Percentiles rank a stretch among this genome's conserved stretches.
These are phyloP conservation scores for Colletotrichum orchidophilum DNA, from an alignment of 2,329 filamentous ascomycete species.

Conservation along the genomic window DNA sequence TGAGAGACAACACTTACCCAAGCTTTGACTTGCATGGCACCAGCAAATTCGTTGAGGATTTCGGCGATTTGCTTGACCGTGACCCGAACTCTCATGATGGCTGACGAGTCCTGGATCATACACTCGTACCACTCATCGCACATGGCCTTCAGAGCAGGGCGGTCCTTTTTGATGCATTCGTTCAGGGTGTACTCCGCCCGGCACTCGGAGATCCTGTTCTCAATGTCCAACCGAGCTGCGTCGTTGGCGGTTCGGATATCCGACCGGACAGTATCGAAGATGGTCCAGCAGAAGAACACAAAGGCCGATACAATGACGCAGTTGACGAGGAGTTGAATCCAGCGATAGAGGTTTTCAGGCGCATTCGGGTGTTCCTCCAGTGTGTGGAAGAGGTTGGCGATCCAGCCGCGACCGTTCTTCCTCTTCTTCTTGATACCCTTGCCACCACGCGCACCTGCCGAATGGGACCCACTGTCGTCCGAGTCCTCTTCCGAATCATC, in stretches of 20 bases:
- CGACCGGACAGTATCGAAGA: conserved; percentile 74
- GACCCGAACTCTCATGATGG: conserved; percentile 81
- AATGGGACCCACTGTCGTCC: conserved; percentile 51
- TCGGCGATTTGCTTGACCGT: conserved; percentile 89
- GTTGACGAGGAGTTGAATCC: conserved; percentile 71
- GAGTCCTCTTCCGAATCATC: conserved; percentile 60
- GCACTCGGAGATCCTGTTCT: conserved; percentile 79
- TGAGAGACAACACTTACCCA: conserved; percentile 52
- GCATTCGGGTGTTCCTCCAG: conserved; percentile 67
- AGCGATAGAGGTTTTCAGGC: conserved; percentile 67
- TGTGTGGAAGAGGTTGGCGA: conserved; percentile 56
- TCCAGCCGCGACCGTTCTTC: conserved; percentile 43
- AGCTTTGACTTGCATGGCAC: conserved; percentile 86
- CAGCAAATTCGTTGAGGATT: conserved; percentile 93
- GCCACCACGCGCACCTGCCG: conserved; percentile 15
- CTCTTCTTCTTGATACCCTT: conserved; percentile 33
- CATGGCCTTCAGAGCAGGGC: conserved; percentile 76
- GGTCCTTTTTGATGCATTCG: conserved; percentile 70
- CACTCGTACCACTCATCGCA: conserved; percentile 88
- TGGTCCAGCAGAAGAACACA: conserved; percentile 71
- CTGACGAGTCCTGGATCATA: conserved; percentile 84
- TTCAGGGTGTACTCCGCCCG: conserved; percentile 79
- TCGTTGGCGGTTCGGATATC: conserved; percentile 80
- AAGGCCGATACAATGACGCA: conserved; percentile 64
- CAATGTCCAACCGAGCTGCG: conserved; percentile 72